Evolutionary conservation across 192 early-diverging fungal genomes (phyloP).

Genomic region (Diversispora epigaea): DNA sequence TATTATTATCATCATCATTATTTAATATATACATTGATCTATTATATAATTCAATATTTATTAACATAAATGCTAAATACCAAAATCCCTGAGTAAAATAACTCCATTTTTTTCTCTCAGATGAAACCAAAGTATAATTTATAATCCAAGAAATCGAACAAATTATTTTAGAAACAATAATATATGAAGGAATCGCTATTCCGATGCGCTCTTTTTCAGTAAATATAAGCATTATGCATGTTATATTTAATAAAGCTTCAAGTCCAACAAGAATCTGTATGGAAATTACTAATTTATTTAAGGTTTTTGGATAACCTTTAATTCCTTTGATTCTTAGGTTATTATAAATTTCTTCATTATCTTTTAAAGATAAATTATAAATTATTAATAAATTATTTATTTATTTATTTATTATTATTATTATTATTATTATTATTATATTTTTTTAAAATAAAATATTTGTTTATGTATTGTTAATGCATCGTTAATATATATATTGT

Average conservation of each 20-base stretch:
- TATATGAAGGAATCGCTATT: not conserved
- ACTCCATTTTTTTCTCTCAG: constrained; percentile 15
- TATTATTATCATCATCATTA: not conserved
- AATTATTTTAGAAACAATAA: not conserved
- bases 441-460: too few relatives aligned
- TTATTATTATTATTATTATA: too few relatives aligned
- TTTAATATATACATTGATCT: constrained; percentile 5
- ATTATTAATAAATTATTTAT: too few relatives aligned
- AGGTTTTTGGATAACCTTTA: constrained; percentile 3
- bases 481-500: too few relatives aligned
- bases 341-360: not conserved
- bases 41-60: constrained; percentile 24
- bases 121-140: not conserved
- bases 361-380: not conserved
- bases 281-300: constrained; percentile 1
- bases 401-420: too few relatives aligned
- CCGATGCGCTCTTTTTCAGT: constrained; percentile 1
- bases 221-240: constrained; percentile 18
- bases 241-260: not conserved
- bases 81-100: constrained; percentile 27
- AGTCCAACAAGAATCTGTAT: not conserved
- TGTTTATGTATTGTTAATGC: too few relatives aligned
- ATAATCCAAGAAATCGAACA: not conserved
- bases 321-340: not conserved
- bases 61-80: constrained; percentile 19